Evolutionary conservation across 352 stramenopile species (phyloP).

Genomic region (Elongisporangium anandrum): DNA sequence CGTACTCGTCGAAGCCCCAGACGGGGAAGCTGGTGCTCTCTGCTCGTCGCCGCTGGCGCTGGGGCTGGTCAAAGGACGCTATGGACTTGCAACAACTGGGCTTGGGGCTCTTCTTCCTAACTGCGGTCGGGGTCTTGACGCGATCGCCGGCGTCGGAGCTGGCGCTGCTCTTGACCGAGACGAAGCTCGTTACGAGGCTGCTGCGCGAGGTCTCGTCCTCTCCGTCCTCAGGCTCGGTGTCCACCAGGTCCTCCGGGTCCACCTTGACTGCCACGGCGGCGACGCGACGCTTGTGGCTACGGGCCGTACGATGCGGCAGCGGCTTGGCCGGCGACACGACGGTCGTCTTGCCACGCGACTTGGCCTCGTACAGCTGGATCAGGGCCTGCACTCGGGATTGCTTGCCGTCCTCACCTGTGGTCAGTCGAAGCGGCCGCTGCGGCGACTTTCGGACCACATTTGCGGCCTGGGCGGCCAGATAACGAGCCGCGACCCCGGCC

Average conservation of each 20-base stretch:
- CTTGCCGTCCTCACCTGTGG: background rate
- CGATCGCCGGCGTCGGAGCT: background rate
- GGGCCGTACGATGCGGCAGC: background rate
- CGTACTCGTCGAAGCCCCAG: constrained; percentile 42
- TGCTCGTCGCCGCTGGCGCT: background rate
- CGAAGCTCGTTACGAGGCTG: constrained; percentile 2
- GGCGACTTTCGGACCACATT: background rate
- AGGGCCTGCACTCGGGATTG: background rate
- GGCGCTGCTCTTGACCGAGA: background rate
- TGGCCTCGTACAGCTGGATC: background rate
- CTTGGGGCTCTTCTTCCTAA: background rate
- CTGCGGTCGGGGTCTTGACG: background rate
- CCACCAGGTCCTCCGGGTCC: constrained; percentile 27
- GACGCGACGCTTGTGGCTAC: background rate
- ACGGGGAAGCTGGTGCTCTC: constrained; percentile 1
- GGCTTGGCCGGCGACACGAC: constrained; percentile 1
- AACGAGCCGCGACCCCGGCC: background rate
- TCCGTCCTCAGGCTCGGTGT: constrained; percentile 29
- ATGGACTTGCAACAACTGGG: constrained; percentile 1
- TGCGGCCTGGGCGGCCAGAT: background rate
- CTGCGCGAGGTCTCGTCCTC: constrained; percentile 5
- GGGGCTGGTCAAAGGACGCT: background rate
- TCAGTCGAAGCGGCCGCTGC: background rate
- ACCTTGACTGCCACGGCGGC: background rate
- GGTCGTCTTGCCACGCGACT: background rate